A percentile compares a stretch with the other conserved stretches of the same genome.
Evolutionary conservation across 768 basidiomycete genomes (phyloP).

Genomic region (Termitomyces sp.): DNA sequence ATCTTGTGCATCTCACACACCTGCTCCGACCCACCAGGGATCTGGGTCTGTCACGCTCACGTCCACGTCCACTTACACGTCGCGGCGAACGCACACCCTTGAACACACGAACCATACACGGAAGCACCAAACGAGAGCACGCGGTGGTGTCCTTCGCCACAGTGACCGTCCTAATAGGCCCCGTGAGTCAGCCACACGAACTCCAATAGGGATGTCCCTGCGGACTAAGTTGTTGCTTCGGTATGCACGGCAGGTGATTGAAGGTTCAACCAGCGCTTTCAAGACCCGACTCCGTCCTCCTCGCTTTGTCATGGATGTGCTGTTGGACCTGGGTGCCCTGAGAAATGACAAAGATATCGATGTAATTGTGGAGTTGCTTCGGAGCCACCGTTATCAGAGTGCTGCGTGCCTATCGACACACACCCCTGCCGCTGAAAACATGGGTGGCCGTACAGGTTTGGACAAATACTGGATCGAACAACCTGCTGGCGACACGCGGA

Average conservation of each 20-base stretch:
- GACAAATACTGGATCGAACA: constrained; percentile 36
- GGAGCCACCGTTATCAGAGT: constrained; percentile 6
- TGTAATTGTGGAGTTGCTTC: constrained; percentile 25
- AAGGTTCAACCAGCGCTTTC: constrained; percentile 16
- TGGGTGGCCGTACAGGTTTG: constrained; percentile 23
- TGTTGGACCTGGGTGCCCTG: constrained; percentile 35
- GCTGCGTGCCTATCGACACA: constrained; percentile 4
- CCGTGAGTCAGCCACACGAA: constrained; percentile 1
- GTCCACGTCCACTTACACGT: neutral
- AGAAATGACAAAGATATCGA: constrained; percentile 25
- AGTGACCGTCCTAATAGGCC: neutral
- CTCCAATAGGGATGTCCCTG: constrained; percentile 1
- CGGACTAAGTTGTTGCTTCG: constrained; percentile 19
- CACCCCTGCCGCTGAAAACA: constrained; percentile 15
- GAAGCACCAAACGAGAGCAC: neutral
- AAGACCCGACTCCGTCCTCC: constrained; percentile 11
- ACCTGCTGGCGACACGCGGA: constrained; percentile 21
- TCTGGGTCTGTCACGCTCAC: constrained; percentile 5
- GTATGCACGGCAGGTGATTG: constrained; percentile 25
- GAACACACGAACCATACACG: constrained; percentile 2
- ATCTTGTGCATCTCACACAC: neutral
- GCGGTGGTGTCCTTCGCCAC: neutral
- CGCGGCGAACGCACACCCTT: neutral
- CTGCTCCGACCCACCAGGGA: neutral
- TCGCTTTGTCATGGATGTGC: constrained; percentile 43